phyloP scores from a whole-genome alignment of 2,329 filamentous ascomycete genomes.

The Aspergillus neoniger region DNA sequence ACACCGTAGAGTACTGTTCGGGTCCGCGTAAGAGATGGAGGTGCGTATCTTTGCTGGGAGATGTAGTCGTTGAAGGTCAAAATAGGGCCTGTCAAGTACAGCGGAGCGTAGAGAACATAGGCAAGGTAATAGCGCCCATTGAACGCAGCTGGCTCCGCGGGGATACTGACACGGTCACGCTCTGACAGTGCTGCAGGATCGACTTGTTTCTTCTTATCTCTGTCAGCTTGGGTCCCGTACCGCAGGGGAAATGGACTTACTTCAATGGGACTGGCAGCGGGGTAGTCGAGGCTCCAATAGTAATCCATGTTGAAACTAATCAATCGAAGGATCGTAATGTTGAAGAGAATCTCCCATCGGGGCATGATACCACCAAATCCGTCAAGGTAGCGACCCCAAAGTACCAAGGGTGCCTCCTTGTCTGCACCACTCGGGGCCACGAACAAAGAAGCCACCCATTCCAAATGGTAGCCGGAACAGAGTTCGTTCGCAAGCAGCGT shows the following conservation, averaged over 20 bases:
- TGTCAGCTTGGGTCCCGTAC: slow-evolving; percentile 27
- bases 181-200: slow-evolving; percentile 86
- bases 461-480: slow-evolving; percentile 72
- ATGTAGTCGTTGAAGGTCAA: slow-evolving; percentile 98
- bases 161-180: slow-evolving; percentile 76
- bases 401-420: slow-evolving; percentile 51
- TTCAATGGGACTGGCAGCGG: slow-evolving; percentile 71
- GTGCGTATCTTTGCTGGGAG: slow-evolving; percentile 73
- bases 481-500: slow-evolving; percentile 90
- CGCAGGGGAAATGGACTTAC: slow-evolving; percentile 55
- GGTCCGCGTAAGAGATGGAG: slow-evolving; percentile 67
- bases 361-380: slow-evolving; percentile 78
- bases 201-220: slow-evolving; percentile 93
- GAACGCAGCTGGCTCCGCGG: slow-evolving; percentile 70
- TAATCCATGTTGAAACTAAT: slow-evolving; percentile 98
- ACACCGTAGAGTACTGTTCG: slow-evolving; percentile 80
- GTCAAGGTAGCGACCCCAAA: slow-evolving; percentile 74
- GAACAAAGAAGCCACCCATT: slow-evolving; percentile 60
- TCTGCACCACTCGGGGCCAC: slow-evolving; percentile 32
- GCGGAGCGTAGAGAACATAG: slow-evolving; percentile 85
- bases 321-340: slow-evolving; percentile 85
- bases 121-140: slow-evolving; percentile 84
- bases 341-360: slow-evolving; percentile 97
- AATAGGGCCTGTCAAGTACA: slow-evolving; percentile 91
- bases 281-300: slow-evolving; percentile 79